Conservation (phyloP, 208 protist genomes). For the Jaenimonas drosophilae region DNA sequence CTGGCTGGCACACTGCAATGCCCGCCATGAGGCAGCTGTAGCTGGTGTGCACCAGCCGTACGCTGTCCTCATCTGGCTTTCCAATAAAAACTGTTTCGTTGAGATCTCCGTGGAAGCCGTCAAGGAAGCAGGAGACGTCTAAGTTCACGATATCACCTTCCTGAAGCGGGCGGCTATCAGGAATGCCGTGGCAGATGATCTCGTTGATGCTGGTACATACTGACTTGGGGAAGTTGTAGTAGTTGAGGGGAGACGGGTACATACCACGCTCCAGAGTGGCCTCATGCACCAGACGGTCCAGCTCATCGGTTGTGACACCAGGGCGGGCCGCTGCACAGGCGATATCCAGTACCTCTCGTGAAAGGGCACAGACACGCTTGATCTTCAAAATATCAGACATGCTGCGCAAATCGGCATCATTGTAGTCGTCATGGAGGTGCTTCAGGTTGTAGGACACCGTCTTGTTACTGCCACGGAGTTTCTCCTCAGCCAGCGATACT, state of each 20-base stretch:
- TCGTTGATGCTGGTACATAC: constrained; percentile 95
- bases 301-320: constrained; percentile 97
- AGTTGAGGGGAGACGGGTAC: constrained; percentile 98
- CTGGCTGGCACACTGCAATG: constrained; percentile 69
- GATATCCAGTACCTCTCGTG: constrained; percentile 93
- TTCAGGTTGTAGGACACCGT: constrained; percentile 70
- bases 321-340: constrained; percentile 79
- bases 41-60: constrained; percentile 72
- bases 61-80: constrained; percentile 54
- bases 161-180: constrained; percentile 89
- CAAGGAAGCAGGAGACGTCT: constrained; percentile 95
- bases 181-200: constrained; percentile 95
- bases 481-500: constrained; percentile 62
- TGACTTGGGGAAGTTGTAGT: constrained; percentile 97
- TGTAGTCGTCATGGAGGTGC: constrained; percentile 63
- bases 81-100: constrained; percentile 92
- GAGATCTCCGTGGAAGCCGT: constrained; percentile 89
- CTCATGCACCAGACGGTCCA: constrained; percentile 93
- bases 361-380: constrained; percentile 79
- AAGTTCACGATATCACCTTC: constrained; percentile 98
- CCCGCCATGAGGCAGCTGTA: constrained; percentile 79
- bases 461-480: constrained; percentile 45
- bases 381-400: constrained; percentile 78
- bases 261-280: constrained; percentile 83
- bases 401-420: constrained; percentile 65